These are phyloP conservation scores for Rickenella mellea DNA, from an alignment of 768 basidiomycete species.

Conservation along the genomic window DNA sequence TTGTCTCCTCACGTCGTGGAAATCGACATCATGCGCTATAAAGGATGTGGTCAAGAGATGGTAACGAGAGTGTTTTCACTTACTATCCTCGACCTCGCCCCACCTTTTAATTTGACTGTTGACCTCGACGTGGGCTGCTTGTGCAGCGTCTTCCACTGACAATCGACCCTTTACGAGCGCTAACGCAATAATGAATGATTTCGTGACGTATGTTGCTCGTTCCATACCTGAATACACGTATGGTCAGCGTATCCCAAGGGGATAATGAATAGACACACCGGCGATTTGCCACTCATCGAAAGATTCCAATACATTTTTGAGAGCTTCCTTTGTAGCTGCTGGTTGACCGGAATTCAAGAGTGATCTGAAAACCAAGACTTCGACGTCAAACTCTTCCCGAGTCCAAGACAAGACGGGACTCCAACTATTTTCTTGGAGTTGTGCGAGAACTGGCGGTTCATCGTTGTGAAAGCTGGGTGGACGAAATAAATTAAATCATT, in stretches of 20 bases:
- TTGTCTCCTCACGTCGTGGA: constrained; percentile 83
- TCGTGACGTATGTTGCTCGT: constrained; percentile 78
- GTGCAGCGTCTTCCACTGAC: constrained; percentile 74
- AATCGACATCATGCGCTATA: constrained; percentile 95
- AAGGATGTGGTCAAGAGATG: background rate
- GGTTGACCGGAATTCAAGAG: constrained; percentile 66
- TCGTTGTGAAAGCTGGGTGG: constrained; percentile 69
- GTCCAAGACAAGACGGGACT: constrained; percentile 81
- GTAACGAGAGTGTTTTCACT: constrained; percentile 23
- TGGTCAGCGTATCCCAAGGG: background rate
- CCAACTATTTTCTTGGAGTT: constrained; percentile 80
- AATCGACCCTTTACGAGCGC: constrained; percentile 73
- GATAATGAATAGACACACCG: constrained; percentile 38
- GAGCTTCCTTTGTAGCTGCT: constrained; percentile 49
- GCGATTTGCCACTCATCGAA: constrained; percentile 86
- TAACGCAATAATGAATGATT: constrained; percentile 83
- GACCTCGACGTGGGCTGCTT: constrained; percentile 87
- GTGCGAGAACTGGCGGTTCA: constrained; percentile 63
- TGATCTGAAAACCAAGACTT: constrained; percentile 62
- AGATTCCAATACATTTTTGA: constrained; percentile 44
- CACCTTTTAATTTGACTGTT: constrained; percentile 91
- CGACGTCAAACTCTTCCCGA: constrained; percentile 49
- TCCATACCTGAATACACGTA: constrained; percentile 63
- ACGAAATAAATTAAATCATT: constrained; percentile 2
- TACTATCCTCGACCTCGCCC: constrained; percentile 99